Base-by-base conservation (phyloP, 1,284 basidiomycete species). In the Irpex rosettiformis region DNA sequence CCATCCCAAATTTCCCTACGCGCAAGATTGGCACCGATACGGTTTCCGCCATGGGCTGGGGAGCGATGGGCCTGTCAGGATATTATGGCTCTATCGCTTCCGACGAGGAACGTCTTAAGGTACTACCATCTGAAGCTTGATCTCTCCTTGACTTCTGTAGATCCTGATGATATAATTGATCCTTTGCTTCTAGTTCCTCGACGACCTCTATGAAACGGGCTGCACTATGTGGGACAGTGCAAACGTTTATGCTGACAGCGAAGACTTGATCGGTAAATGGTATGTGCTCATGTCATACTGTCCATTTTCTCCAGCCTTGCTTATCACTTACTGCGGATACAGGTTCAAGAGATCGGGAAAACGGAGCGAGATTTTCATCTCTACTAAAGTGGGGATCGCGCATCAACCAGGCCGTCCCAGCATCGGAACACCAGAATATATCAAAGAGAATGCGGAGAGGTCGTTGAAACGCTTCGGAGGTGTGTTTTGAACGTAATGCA, bases 321-420 rank as follows among this genome's bases (percentile, higher is more conserved):
- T 43, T 3, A 24, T 16, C 42, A 30, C 45, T 7, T 16, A 47
- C 43, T 10, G n/a, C 18, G n/a, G 13, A 30, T 45, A 13, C 22
- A 73, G 75, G 75, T 72, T 77, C 64, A 71, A 71, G 55, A 66
- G 61, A 43, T 72, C 69, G 0, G 75, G 75, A 3, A 75, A 75
- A 65, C 69, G 75, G 5, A 62, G 70, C 49, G 67, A 78, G 47
- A 75, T 80, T 42, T 80, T 81, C 67, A 72, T 81, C 2, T 77
- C 75, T 0, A 79, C 79, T 56, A 81, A 80, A 65, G 77, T 77
- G 43, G 76, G 73, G n/a, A 2, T 71, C 47, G 29, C 53, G 10
- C 33, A 40, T 13, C 28, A 57, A 2, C 55, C 59, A 2, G 58
- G 45, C 30, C 54, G 58, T n/a, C 11, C 40, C 4, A 55, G 63